Evolutionary conservation across 805 yeast genomes (phyloP), one percentile per base, ranked within the genome.

Genomic region (Ogataea pilisensis): DNA sequence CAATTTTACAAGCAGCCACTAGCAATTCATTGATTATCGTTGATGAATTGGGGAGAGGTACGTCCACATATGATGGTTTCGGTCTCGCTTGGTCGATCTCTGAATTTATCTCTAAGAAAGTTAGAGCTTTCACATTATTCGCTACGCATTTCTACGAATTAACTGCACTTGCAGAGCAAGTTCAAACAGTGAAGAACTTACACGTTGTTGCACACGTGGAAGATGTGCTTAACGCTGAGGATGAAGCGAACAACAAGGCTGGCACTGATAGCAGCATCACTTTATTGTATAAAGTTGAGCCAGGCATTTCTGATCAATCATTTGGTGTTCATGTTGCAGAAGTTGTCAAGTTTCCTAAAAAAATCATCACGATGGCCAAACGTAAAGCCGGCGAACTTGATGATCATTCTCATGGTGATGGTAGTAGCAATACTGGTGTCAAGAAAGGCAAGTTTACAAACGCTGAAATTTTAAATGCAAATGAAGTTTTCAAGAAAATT

Each of bases 271-370:
- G 75, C 26, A 95, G 88, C 50, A 87, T 93, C 49, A 89, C 98
- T 0, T 70, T 93, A 42, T 68, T 93, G 51, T 93, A 93, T 65
- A 85, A 83, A 55, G 98, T 93, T n/a, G 96, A 88, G 51, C 85
- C 87, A 1, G 99, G 99, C n/a, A 79, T 90, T 37, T 82, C 95
- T 2, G 96, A 88, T 61, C 93, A 90, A 62, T 89, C 97, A 0
- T 93, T 93, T 66, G 99, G 99, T 64, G 90, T 93, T 35, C 95
- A 93, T 60, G 99, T 93, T 34, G 98, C 98, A 0, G 97, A 93
- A 63, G 80, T 91, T 24, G 98, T 91, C 16, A 84, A 86, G 51
- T 93, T 93, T 63, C 99, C 98, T 2, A 67, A 70, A 19, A 93
- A 93, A 62, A 93, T 93, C 37, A 80, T 93, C 35, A 75, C 78